phyloP scores from a whole-genome alignment of 2,329 filamentous ascomycete genomes.

The Neonectria ditissima region DNA sequence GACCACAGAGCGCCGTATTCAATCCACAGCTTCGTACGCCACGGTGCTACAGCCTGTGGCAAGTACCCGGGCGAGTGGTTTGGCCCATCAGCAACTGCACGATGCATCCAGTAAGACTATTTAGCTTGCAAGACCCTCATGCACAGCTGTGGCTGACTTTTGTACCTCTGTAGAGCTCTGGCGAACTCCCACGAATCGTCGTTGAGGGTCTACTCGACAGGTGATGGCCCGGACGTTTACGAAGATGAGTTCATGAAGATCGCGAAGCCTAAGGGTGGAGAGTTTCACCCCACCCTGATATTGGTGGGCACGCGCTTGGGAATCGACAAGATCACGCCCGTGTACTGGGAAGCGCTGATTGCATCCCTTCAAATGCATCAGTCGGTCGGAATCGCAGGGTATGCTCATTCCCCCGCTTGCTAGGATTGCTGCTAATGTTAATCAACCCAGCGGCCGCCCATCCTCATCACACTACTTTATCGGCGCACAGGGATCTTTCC shows the following conservation, averaged over 20 bases:
- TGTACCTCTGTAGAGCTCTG: conserved; percentile 70
- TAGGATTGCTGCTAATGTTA: conserved; percentile 25
- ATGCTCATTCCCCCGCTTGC: conserved; percentile 47
- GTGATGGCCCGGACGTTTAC: conserved; percentile 92
- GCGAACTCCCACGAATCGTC: conserved; percentile 73
- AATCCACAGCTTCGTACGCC: conserved; percentile 91
- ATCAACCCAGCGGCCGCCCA: conserved; percentile 78
- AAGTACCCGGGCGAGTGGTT: conserved; percentile 99
- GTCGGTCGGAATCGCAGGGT: conserved; percentile 97
- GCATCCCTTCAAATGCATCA: conserved; percentile 87
- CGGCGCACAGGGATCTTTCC: conserved; percentile 73
- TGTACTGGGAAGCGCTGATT: conserved; percentile 95
- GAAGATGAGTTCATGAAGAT: conserved; percentile 87
- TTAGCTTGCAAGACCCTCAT: background rate
- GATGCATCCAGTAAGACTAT: conserved; percentile 86
- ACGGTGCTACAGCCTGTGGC: conserved; percentile 87
- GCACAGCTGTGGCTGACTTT: conserved; percentile 11
- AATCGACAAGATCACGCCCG: conserved; percentile 92
- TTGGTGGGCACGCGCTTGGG: conserved; percentile 90
- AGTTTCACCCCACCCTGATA: conserved; percentile 86
- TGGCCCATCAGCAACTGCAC: conserved; percentile 94
- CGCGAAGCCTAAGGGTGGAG: conserved; percentile 73
- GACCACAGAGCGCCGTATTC: conserved; percentile 89
- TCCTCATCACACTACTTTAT: conserved; percentile 81
- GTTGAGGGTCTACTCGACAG: conserved; percentile 87